Conservation (phyloP, 768 basidiomycete genomes). For the Suillus americanus region DNA sequence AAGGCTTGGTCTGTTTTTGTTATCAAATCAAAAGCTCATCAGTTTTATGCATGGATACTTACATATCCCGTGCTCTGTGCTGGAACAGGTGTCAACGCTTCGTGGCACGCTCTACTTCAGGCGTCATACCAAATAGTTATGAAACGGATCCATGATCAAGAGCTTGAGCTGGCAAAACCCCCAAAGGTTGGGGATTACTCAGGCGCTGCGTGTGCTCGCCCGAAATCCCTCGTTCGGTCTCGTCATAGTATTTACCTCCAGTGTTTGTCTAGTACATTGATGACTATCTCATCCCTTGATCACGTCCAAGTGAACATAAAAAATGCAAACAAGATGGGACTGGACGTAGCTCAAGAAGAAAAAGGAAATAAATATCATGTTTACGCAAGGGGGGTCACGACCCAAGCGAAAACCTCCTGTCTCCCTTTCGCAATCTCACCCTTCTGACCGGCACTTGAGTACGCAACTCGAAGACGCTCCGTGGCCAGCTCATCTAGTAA, state of each 20-base stretch:
- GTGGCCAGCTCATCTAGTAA: slow-evolving; percentile 71
- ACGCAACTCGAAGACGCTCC: slow-evolving; percentile 64
- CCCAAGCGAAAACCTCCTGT: slow-evolving; percentile 47
- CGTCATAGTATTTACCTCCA: not conserved
- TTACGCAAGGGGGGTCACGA: slow-evolving; percentile 21
- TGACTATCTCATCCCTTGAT: not conserved
- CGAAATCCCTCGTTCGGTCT: not conserved
- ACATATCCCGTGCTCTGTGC: too few species aligned
- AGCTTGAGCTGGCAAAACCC: too few species aligned
- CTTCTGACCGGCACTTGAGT: slow-evolving; percentile 44
- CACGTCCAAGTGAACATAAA: not conserved
- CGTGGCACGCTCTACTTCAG: too few species aligned
- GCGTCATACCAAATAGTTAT: too few species aligned
- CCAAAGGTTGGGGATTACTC: too few species aligned
- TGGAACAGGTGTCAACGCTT: too few species aligned
- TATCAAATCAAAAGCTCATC: too few species aligned
- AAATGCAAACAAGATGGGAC: not conserved
- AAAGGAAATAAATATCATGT: not conserved
- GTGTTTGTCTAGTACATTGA: not conserved
- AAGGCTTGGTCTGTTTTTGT: too few species aligned
- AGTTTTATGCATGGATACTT: too few species aligned
- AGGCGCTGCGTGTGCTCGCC: not conserved
- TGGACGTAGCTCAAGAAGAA: not conserved
- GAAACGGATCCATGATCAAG: too few species aligned
- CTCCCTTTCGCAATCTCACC: slow-evolving; percentile 40